phyloP scores from a whole-genome alignment of 2,329 filamentous ascomycete species.

The Lasiodiplodia sp. region DNA sequence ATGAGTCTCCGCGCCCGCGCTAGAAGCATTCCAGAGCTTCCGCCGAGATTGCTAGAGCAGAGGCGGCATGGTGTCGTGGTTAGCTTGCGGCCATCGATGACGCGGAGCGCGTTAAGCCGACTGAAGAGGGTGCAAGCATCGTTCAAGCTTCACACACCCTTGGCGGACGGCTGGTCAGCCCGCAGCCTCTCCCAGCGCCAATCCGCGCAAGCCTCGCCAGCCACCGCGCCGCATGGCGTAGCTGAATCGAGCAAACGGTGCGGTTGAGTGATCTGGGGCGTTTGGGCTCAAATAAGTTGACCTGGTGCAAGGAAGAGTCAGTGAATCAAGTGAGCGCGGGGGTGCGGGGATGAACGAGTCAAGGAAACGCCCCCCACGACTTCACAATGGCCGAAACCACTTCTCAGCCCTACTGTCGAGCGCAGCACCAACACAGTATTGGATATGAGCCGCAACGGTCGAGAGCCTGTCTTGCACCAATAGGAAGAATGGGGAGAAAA shows the following conservation, averaged over 20 bases:
- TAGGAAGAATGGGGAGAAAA: neutral
- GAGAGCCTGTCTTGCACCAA: neutral
- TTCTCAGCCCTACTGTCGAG: neutral
- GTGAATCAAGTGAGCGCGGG: constrained; percentile 3
- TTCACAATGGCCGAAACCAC: neutral
- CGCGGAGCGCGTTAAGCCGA: neutral
- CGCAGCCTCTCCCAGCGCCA: constrained; percentile 2
- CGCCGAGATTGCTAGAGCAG: constrained; percentile 8
- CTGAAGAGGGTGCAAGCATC: constrained; percentile 3
- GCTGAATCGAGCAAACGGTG: neutral
- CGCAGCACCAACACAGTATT: neutral
- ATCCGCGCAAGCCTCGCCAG: neutral
- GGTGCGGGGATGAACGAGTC: neutral
- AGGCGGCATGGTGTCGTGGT: neutral
- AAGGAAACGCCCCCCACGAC: neutral
- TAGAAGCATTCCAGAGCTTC: constrained; percentile 26
- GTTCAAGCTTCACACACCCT: constrained; percentile 10
- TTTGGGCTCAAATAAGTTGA: neutral
- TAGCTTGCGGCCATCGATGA: neutral
- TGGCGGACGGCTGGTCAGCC: constrained; percentile 12
- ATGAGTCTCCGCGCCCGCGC: neutral
- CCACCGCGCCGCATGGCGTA: neutral
- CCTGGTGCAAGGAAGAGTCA: constrained; percentile 1
- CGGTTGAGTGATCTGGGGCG: constrained; percentile 9
- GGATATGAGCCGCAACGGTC: constrained; percentile 1